These are phyloP conservation scores for Taiwanofungus camphoratus DNA, from an alignment of 1,284 basidiomycete genomes.

Conservation along the genomic window DNA sequence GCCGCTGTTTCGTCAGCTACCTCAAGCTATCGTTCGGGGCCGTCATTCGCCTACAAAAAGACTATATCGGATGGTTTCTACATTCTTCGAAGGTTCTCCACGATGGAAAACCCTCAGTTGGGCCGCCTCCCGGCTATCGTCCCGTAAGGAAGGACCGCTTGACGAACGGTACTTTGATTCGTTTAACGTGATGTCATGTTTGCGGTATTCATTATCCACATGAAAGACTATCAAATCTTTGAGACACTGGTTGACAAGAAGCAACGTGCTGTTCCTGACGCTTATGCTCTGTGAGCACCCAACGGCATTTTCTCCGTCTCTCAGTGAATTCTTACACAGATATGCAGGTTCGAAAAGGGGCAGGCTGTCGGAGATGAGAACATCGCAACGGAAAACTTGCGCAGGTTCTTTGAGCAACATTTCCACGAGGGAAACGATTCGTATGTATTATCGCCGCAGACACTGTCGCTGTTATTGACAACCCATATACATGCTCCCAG, in stretches of 20 bases:
- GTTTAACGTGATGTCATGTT: not conserved
- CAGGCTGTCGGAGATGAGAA: conserved; percentile 60
- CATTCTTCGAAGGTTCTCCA: conserved; percentile 39
- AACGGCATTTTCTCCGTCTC: not conserved
- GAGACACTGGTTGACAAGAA: conserved; percentile 63
- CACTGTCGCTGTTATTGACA: too few species aligned
- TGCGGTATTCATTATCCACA: not conserved
- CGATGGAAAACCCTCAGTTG: not conserved
- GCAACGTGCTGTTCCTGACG: conserved; percentile 53
- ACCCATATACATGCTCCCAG: conserved; percentile 41
- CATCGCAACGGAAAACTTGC: conserved; percentile 60
- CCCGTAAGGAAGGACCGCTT: conserved; percentile 49
- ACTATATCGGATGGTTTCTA: conserved; percentile 59
- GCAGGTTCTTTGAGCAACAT: conserved; percentile 76
- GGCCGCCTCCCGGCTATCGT: conserved; percentile 31
- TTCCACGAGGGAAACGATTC: conserved; percentile 76
- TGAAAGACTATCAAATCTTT: conserved; percentile 51
- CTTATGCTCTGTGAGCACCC: conserved; percentile 51
- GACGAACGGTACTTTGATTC: conserved; percentile 38
- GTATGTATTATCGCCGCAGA: conserved; percentile 36
- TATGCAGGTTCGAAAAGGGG: conserved; percentile 57
- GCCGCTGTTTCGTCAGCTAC: conserved; percentile 68
- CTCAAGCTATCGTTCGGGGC: conserved; percentile 69
- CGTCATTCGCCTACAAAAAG: conserved; percentile 51
- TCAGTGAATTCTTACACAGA: not conserved